These are phyloP conservation scores for Xanthoceras sorbifolium DNA, from an alignment of 345 rosid genomes.

Conservation along the genomic window DNA sequence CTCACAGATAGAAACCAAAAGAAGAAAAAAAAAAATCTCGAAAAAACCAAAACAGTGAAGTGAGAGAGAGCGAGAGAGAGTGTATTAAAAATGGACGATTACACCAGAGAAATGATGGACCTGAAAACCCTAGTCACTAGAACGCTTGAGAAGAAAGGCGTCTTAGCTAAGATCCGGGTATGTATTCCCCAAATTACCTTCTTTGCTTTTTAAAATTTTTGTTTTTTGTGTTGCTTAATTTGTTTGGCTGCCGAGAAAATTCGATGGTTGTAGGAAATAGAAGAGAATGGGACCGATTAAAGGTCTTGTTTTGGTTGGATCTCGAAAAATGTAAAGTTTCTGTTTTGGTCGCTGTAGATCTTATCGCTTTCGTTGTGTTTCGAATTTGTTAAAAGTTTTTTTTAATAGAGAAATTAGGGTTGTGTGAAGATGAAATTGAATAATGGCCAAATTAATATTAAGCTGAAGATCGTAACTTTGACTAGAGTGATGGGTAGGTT, in stretches of 20 bases:
- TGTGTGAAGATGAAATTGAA: background rate
- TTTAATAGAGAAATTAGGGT: background rate
- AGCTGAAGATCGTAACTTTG: background rate
- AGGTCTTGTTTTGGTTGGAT: conserved; percentile 3
- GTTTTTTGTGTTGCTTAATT: background rate
- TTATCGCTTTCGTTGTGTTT: background rate
- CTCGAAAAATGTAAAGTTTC: background rate
- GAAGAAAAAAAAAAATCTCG: background rate
- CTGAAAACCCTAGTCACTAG: conserved; percentile 97
- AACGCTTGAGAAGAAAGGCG: conserved; percentile 95
- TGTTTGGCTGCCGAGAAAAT: background rate
- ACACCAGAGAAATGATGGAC: conserved; percentile 99
- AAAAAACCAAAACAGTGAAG: background rate
- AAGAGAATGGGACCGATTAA: background rate
- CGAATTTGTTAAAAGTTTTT: background rate
- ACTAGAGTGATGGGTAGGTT: background rate
- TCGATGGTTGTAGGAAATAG: background rate
- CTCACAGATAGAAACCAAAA: background rate
- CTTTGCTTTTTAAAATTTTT: background rate
- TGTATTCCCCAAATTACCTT: background rate
- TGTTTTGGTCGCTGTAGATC: background rate
- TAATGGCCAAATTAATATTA: background rate
- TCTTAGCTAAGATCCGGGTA: conserved; percentile 99
- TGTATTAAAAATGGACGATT: conserved; percentile 76
- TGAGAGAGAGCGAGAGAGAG: too few relatives aligned